Base-by-base conservation (phyloP, 1,284 basidiomycete species). In the Apiotrichum brassicae region DNA sequence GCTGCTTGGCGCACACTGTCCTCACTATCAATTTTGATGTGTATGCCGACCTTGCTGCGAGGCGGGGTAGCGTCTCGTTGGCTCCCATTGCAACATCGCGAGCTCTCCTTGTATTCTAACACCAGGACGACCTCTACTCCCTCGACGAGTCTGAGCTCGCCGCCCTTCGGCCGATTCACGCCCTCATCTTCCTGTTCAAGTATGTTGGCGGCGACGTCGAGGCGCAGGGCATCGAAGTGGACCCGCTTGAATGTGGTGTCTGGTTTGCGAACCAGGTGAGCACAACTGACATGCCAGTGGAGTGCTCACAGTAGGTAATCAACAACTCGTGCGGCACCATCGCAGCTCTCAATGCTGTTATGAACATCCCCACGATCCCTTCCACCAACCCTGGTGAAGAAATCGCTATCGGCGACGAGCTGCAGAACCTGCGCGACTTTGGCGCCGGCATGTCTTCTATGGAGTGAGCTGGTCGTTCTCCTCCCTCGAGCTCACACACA, bases 281-380 rank as follows among this genome's bases (percentile, higher is more conserved):
- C 51, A 24, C 37, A 8, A 24, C 3, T 5, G 4, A 5, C 14
- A 11, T 6, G n/a, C 26, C 40, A 3, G 40, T 16, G 40, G 7
- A 2, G n/a, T n/a, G n/a, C n/a, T n/a, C n/a, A n/a, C n/a, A n/a
- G n/a, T n/a, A 77, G 68, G 87, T 89, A 43, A 89, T 94, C 60
- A 90, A 92, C 75, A 95, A 95, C 63, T 87, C 88, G 5, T 94
- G 91, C 63, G 90, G 88, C 13, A 92, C 90, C 13, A 77, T 97
- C 37, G 91, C 92, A 1, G 87, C 95, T 19, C 76, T 95, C 55
- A 97, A 97, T 67, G 89, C 88, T 23, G 71, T 91, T n/a, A 86
- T 88, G 63, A 94, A 94, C 71, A 85, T 94, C 6, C 40, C 44
- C 6, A 9, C 28, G 4, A 32, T 51, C 39, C 16, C 13, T 13